phyloP scores from a whole-genome alignment of 2,329 filamentous ascomycete genomes.

The Arthrocladium fulminans region DNA sequence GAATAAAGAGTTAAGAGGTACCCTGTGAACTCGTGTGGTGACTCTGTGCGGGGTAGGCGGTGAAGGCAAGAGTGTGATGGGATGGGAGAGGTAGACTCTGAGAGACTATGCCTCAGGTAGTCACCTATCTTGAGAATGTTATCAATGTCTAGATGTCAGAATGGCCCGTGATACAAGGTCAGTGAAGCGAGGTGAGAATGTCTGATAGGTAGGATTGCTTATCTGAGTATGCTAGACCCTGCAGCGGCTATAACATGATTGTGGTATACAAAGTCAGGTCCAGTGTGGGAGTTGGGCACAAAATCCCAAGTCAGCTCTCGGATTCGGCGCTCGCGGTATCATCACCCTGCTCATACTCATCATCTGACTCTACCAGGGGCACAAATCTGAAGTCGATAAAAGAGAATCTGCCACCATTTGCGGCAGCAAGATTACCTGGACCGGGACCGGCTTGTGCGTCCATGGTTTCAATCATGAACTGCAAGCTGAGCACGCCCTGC shows the following conservation, averaged over 20 bases:
- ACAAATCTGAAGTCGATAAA: slow-evolving; percentile 43
- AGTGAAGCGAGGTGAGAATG: neutral
- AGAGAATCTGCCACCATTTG: slow-evolving; percentile 20
- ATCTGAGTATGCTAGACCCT: too few species aligned
- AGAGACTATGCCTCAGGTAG: neutral
- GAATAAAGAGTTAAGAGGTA: neutral
- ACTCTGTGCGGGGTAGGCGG: too few species aligned
- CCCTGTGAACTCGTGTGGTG: neutral
- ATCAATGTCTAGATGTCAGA: too few species aligned
- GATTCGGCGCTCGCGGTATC: slow-evolving; percentile 9
- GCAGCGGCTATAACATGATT: too few species aligned
- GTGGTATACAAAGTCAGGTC: too few species aligned
- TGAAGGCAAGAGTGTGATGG: too few species aligned
- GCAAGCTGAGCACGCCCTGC: slow-evolving; percentile 83
- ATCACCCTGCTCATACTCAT: slow-evolving; percentile 30
- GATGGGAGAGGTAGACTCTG: neutral
- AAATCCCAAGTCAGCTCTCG: neutral
- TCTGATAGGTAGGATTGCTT: too few species aligned
- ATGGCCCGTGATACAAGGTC: too few species aligned
- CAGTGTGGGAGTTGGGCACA: neutral
- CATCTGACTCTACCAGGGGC: slow-evolving; percentile 36
- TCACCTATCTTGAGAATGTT: neutral
- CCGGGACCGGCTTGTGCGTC: slow-evolving; percentile 26
- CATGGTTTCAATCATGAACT: slow-evolving; percentile 91
- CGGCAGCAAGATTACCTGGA: slow-evolving; percentile 12